Evolutionary conservation across 2,329 filamentous ascomycete species (phyloP).

Genomic region (Chaetothyriales sp.): DNA sequence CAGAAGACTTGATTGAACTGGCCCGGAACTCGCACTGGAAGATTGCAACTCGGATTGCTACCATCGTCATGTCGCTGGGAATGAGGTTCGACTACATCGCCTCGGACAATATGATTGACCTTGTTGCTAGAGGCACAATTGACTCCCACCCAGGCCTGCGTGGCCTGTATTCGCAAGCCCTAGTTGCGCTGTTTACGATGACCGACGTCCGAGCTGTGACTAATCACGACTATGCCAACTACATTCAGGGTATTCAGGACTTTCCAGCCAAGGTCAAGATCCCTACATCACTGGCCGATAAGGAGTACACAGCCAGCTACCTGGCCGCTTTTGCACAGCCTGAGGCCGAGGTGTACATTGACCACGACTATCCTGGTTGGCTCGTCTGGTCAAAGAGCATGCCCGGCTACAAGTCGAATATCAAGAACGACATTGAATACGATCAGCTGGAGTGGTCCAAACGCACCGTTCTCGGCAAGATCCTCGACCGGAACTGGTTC

Average conservation of each 20-base stretch:
- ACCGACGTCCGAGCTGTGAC: conserved; percentile 78
- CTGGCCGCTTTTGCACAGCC: conserved; percentile 62
- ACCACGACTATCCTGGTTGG: conserved; percentile 88
- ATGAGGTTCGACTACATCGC: conserved; percentile 83
- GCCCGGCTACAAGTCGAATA: conserved; percentile 59
- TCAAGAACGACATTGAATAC: conserved; percentile 52
- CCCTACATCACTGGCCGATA: conserved; percentile 56
- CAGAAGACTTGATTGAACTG: conserved; percentile 63
- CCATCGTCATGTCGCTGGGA: conserved; percentile 80
- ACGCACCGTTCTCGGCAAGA: conserved; percentile 62
- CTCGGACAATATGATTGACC: conserved; percentile 63
- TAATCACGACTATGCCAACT: conserved; percentile 74
- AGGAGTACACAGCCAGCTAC: conserved; percentile 63
- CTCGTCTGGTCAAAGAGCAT: conserved; percentile 86
- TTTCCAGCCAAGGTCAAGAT: conserved; percentile 64
- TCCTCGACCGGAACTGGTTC: conserved; percentile 75
- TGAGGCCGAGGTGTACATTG: conserved; percentile 74
- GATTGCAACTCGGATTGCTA: conserved; percentile 74
- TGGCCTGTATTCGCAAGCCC: conserved; percentile 62
- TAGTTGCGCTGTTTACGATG: conserved; percentile 66
- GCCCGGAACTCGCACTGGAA: conserved; percentile 86
- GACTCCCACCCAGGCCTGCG: conserved; percentile 81
- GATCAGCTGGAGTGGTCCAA: conserved; percentile 64
- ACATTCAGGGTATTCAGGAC: conserved; percentile 63
- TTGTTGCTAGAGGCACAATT: conserved; percentile 69